These are phyloP conservation scores for Hortaea sp. DNA, from an alignment of 2,329 filamentous ascomycete genomes.

Conservation along the genomic window DNA sequence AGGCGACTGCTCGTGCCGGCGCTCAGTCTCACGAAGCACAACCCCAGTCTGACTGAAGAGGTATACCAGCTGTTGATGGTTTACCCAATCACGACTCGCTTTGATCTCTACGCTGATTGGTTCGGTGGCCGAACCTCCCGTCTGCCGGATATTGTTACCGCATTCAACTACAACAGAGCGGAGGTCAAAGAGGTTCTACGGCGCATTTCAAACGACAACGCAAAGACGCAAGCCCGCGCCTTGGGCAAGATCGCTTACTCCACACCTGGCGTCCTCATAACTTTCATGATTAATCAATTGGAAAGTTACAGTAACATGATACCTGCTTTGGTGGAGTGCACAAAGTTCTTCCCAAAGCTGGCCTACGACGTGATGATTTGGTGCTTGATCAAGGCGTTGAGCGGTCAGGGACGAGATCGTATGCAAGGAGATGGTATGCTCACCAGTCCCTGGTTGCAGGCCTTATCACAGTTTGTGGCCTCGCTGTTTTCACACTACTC, in stretches of 20 bases:
- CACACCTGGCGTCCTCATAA: constrained; percentile 84
- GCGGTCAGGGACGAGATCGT: constrained; percentile 46
- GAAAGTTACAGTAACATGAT: constrained; percentile 93
- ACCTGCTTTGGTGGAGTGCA: constrained; percentile 87
- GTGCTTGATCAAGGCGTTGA: constrained; percentile 69
- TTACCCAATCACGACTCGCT: constrained; percentile 68
- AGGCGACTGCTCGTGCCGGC: constrained; percentile 78
- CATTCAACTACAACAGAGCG: constrained; percentile 64
- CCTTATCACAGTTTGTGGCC: constrained; percentile 81
- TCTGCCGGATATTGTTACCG: constrained; percentile 63
- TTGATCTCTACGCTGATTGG: constrained; percentile 90
- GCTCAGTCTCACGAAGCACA: constrained; percentile 74
- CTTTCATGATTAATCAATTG: constrained; percentile 78
- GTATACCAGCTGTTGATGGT: constrained; percentile 73
- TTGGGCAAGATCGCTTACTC: constrained; percentile 88
- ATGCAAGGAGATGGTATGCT: constrained; percentile 59
- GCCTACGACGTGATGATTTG: constrained; percentile 91
- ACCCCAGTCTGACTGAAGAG: constrained; percentile 74
- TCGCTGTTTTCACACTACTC: constrained; percentile 76
- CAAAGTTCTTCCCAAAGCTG: constrained; percentile 83
- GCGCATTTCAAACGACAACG: constrained; percentile 77
- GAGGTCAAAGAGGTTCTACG: constrained; percentile 84
- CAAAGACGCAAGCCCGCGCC: constrained; percentile 73
- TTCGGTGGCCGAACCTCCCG: constrained; percentile 68
- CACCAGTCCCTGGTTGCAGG: constrained; percentile 85